Conservation (phyloP, 148 eudicot genomes). For the Bassia scoparia region DNA sequence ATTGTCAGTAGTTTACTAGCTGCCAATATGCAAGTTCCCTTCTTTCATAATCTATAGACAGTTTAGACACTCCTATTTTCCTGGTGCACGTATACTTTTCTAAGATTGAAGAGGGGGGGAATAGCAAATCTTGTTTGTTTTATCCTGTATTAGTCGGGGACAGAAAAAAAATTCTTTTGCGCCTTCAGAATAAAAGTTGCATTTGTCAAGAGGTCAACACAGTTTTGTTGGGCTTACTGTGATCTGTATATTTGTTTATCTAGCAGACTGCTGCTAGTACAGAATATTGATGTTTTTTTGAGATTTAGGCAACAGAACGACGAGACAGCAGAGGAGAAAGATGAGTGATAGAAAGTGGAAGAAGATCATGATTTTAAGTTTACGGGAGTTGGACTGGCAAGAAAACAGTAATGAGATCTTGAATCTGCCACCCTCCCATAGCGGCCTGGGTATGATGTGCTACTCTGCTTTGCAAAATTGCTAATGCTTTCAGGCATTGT, state of each 20-base stretch:
- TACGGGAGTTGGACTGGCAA: no score
- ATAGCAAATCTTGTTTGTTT: no score
- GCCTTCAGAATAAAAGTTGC: no score
- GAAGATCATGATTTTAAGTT: no score
- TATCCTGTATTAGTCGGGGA: no score
- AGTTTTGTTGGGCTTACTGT: neutral
- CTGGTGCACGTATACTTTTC: no score
- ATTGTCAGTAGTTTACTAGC: neutral
- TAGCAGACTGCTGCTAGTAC: neutral
- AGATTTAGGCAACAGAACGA: conserved; percentile 73
- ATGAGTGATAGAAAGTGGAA: conserved; percentile 71
- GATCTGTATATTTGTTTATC: neutral
- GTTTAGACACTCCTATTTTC: no score
- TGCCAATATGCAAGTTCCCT: neutral
- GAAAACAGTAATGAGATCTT: conserved; percentile 58
- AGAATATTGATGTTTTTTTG: neutral
- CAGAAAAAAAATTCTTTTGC: neutral
- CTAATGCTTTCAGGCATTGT: neutral
- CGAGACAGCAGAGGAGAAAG: conserved; percentile 71
- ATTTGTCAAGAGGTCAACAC: neutral
- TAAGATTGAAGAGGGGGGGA: no score
- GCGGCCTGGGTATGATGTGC: neutral
- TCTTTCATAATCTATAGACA: no score
- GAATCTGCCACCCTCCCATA: neutral
- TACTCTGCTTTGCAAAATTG: neutral